Base-by-base conservation (phyloP, 345 rosid species). In the Gossypium ekmanianum region DNA sequence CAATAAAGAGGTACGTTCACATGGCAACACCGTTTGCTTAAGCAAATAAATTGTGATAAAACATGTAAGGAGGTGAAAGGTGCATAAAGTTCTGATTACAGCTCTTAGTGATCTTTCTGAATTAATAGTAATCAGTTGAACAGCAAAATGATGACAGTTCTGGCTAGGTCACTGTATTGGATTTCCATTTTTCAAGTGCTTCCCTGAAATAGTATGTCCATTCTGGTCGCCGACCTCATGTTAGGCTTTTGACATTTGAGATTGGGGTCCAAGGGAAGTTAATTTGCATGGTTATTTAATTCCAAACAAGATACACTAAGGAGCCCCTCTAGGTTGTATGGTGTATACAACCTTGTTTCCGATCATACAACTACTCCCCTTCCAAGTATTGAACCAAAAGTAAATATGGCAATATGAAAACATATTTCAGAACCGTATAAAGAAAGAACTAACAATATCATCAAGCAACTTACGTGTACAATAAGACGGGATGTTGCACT, bases 401-500 rank as follows among this genome's bases (percentile, higher is more conserved):
- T 27, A 27, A 8, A 20, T 18, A 8, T 1, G 43, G 66, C 26
- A 45, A 7, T 12, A 43, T 72, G 44, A 66, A 56, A 44, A 65
- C 3, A 51, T 11, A 48, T 17, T 34, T 18, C 7, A 3, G 22
- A 68, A 72, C 17, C 4, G 54, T 12, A 58, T 20, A 57, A 61
- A 58, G 52, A 62, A 12, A 11, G 44, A n/a, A 24, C 17, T 39
- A 39, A 24, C 16, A 43, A 59, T 8, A 29, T 16, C 2, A 20
- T 41, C 26, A 59, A 59, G 43, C 44, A 24, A 77, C 99, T 86
- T 83, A 90, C 98, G 84, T 89, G 99, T 73, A 95, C 90, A 48
- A 93, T 81, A 68, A 95, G 92, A 51, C 99, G 92, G 55, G 99
- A 95, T 83, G 99, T 95, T 76, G 99, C 98, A 83, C 98, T 91